Base-by-base conservation (phyloP, 1,139 yeast species). In the Magnusiomyces paraingens region DNA sequence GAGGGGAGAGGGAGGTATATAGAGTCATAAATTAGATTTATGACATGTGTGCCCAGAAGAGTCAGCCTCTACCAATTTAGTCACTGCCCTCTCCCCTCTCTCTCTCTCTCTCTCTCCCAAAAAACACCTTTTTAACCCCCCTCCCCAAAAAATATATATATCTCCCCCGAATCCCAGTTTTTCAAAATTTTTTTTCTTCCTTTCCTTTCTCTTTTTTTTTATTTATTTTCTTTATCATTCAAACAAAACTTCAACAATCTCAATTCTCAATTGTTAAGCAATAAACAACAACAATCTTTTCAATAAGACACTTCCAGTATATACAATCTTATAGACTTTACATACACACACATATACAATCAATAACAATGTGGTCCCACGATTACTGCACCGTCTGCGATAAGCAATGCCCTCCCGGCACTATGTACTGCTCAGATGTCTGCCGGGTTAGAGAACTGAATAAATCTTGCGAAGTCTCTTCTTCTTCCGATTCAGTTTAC, bases 341-440 rank as follows among this genome's bases (percentile, higher is more conserved):
- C 38, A 40, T 39, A 49, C 52, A 47, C 47, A 46, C 45, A 53
- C 52, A 44, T 29, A 57, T 32, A 47, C 49, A 47, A 17, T 20
- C 15, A 38, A 38, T 14, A 38, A 29, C 50, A 47, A 70, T 69
- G 68, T 72, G 76, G 75, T 60, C 71, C 44, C 72, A 67, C 58
- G 76, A 72, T 60, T 72, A 62, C 59, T 72, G 76, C 68, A 67
- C 73, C 52, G 76, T 72, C 51, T 72, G 76, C 65, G 75, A 73
- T 63, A 72, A 71, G 60, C 73, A 71, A 59, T 54, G 57, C 52
- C 46, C 57, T 35, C 54, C 57, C 11, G 52, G 52, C 11, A 40
- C 57, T 18, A 54, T 54, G 57, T 54, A 54, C 68, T 72, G 76
- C 66, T 71, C 74, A 11, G 72, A 70, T 48, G 54, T 58, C 26